phyloP scores from a whole-genome alignment of 1,284 basidiomycete species.

The Chondrostereum purpureum region DNA sequence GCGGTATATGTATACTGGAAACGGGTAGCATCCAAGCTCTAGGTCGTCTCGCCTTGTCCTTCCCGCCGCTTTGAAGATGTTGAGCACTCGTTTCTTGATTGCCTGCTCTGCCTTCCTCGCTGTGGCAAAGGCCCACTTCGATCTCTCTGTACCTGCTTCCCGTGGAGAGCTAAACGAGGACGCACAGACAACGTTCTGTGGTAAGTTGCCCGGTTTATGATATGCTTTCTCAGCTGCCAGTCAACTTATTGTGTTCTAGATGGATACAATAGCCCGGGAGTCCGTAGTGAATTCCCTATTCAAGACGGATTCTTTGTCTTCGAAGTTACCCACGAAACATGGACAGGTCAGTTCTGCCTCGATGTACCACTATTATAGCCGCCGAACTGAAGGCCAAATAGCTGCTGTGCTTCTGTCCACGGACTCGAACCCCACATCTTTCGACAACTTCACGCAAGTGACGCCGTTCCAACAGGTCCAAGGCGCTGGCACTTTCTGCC shows the following conservation, averaged over 20 bases:
- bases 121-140: conserved; percentile 50
- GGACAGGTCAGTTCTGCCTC: too few relatives aligned
- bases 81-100: neutral
- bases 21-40: neutral
- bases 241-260: conserved; percentile 28
- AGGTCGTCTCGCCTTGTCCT: neutral
- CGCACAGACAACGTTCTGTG: conserved; percentile 53
- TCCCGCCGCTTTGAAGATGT: neutral
- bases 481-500: conserved; percentile 54
- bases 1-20: neutral
- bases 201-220: conserved; percentile 23
- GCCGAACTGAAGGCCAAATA: too few relatives aligned
- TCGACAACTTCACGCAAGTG: conserved; percentile 52
- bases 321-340: conserved; percentile 24
- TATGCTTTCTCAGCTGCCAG: neutral
- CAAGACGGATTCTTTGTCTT: conserved; percentile 45
- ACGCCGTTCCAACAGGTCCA: conserved; percentile 44
- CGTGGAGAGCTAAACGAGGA: conserved; percentile 54
- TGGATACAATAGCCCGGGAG: conserved; percentile 38
- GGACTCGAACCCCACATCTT: conserved; percentile 45
- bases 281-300: conserved; percentile 61
- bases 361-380: too few relatives aligned
- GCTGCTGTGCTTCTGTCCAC: conserved; percentile 56
- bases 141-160: conserved; percentile 57
- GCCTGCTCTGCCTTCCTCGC: neutral